phyloP scores from a whole-genome alignment of 805 yeast species.

The Middelhovenomyces tepae region DNA sequence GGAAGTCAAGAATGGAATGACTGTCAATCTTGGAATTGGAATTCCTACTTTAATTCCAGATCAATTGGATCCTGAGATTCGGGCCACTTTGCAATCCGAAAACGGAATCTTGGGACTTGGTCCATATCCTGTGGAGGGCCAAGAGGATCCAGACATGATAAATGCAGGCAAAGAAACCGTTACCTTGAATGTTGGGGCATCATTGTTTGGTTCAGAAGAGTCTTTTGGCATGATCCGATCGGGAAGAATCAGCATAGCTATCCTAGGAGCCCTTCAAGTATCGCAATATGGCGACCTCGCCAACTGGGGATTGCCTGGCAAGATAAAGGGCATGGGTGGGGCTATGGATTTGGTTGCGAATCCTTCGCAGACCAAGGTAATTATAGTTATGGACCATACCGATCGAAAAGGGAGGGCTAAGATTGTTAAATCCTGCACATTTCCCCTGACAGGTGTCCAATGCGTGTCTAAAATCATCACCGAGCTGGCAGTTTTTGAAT shows the following conservation, averaged over 20 bases:
- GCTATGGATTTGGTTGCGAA: constrained; percentile 41
- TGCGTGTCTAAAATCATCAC: constrained; percentile 38
- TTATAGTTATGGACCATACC: constrained; percentile 36
- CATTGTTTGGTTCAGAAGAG: constrained; percentile 38
- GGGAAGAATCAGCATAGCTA: constrained; percentile 33
- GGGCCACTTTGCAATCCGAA: constrained; percentile 36
- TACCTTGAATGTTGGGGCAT: constrained; percentile 33
- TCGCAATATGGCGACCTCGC: constrained; percentile 36
- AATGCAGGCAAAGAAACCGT: constrained; percentile 42
- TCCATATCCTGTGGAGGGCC: constrained; percentile 30
- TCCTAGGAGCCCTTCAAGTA: constrained; percentile 38
- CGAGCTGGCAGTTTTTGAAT: constrained; percentile 37
- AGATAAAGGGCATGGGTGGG: constrained; percentile 42
- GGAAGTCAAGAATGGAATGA: constrained; percentile 33
- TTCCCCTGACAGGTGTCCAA: constrained; percentile 35
- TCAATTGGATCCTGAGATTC: constrained; percentile 26
- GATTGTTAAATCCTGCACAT: constrained; percentile 32
- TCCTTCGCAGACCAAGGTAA: constrained; percentile 33
- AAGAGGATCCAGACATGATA: constrained; percentile 36
- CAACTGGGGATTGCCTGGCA: constrained; percentile 39
- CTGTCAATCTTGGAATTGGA: constrained; percentile 37
- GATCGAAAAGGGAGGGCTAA: constrained; percentile 38
- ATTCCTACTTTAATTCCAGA: constrained; percentile 37
- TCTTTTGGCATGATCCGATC: constrained; percentile 38
- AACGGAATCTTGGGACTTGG: constrained; percentile 39